These are phyloP conservation scores for Aschersonia sp. DNA, from an alignment of 2,329 filamentous ascomycete species.

Conservation along the genomic window DNA sequence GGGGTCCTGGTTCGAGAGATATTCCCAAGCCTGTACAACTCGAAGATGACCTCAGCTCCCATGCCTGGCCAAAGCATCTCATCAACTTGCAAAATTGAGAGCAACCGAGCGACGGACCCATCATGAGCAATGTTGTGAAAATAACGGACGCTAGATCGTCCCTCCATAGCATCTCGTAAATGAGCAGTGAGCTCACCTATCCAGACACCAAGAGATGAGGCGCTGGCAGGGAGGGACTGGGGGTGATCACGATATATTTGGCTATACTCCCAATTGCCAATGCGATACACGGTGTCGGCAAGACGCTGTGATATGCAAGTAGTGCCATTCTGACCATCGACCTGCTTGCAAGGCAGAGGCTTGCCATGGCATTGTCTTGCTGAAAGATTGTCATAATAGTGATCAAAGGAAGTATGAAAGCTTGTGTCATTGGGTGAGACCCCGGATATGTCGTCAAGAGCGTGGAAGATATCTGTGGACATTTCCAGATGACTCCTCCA, in stretches of 20 bases:
- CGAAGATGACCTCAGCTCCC: conserved; percentile 67
- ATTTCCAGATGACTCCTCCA: conserved; percentile 53
- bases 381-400: conserved; percentile 76
- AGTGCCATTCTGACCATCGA: conserved; percentile 26
- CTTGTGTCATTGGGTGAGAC: conserved; percentile 38
- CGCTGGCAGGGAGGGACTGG: conserved; percentile 46
- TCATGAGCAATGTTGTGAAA: conserved; percentile 73
- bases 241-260: conserved; percentile 59
- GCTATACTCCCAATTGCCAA: conserved; percentile 71
- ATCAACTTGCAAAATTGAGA: conserved; percentile 58
- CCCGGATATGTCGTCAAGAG: conserved; percentile 55
- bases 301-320: conserved; percentile 47
- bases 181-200: conserved; percentile 56
- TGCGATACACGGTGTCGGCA: conserved; percentile 57
- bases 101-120: conserved; percentile 51
- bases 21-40: conserved; percentile 41
- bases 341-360: conserved; percentile 52
- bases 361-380: conserved; percentile 64
- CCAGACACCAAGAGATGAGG: conserved; percentile 55
- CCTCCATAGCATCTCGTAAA: conserved; percentile 37
- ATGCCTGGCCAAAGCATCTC: conserved; percentile 77
- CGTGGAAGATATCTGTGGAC: conserved; percentile 37
- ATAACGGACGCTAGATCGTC: conserved; percentile 32
- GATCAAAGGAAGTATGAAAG: conserved; percentile 63
- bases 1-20: conserved; percentile 7